Conservation (phyloP, 2,329 filamentous ascomycete species). For the Zymoseptoria ardabiliae region DNA sequence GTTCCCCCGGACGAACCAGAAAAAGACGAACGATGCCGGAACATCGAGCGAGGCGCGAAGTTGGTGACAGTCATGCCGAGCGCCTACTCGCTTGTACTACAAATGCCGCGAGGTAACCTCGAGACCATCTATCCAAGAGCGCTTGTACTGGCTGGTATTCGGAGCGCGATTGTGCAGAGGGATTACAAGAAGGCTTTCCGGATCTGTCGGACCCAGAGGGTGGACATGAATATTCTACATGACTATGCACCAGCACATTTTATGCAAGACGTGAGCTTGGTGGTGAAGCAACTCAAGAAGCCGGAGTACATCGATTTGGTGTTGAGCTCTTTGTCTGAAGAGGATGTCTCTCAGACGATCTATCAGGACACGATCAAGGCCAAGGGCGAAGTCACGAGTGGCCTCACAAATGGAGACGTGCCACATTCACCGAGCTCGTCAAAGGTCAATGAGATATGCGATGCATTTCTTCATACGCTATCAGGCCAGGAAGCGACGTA, state of each 20-base stretch:
- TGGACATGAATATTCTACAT: constrained; percentile 96
- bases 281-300: constrained; percentile 78
- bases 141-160: constrained; percentile 84
- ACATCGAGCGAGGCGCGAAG: constrained; percentile 79
- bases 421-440: constrained; percentile 18
- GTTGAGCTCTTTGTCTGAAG: constrained; percentile 53
- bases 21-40: constrained; percentile 83
- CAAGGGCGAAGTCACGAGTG: constrained; percentile 17
- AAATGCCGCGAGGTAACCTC: constrained; percentile 92
- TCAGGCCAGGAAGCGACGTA: constrained; percentile 54
- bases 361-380: constrained; percentile 74
- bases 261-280: constrained; percentile 63
- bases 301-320: constrained; percentile 83
- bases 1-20: constrained; percentile 84
- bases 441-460: constrained; percentile 85
- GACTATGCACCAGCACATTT: constrained; percentile 89
- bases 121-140: constrained; percentile 92
- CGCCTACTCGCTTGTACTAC: constrained; percentile 75
- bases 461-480: constrained; percentile 68
- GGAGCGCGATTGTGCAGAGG: constrained; percentile 68
- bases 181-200: constrained; percentile 80
- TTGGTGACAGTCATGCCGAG: constrained; percentile 86
- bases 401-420: constrained; percentile 9
- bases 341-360: constrained; percentile 89
- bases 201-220: constrained; percentile 82